Evolutionary conservation across 2,329 filamentous ascomycete genomes (phyloP).

Genomic region (Xenoacremonium recifei): DNA sequence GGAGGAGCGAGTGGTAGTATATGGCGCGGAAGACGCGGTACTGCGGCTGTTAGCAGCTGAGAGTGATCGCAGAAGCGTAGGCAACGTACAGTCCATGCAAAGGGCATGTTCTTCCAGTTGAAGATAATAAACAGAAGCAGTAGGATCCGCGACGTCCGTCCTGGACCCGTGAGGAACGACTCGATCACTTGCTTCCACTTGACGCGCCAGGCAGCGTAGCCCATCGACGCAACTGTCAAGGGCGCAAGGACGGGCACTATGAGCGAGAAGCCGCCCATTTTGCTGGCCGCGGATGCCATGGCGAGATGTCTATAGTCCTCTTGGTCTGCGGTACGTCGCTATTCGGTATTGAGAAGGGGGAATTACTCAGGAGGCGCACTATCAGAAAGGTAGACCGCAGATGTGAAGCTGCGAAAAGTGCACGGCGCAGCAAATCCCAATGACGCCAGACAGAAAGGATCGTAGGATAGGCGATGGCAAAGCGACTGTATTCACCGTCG

Average conservation of each 20-base stretch:
- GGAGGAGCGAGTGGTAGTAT: conserved; percentile 51
- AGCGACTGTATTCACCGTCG: not conserved
- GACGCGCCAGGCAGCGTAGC: conserved; percentile 46
- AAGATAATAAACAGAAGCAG: conserved; percentile 55
- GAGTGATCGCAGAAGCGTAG: not conserved
- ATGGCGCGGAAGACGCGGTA: conserved; percentile 59
- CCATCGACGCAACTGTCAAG: conserved; percentile 39
- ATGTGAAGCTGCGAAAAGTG: not conserved
- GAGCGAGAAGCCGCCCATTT: conserved; percentile 32
- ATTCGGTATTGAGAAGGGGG: not conserved
- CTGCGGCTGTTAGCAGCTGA: conserved; percentile 31
- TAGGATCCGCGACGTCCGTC: conserved; percentile 50
- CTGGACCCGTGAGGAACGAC: conserved; percentile 53
- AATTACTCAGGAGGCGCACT: not conserved
- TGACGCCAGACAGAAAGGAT: too few species aligned
- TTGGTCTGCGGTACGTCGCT: not conserved
- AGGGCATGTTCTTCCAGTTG: conserved; percentile 73
- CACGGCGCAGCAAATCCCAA: too few species aligned
- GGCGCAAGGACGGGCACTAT: conserved; percentile 42
- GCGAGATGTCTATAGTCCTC: not conserved
- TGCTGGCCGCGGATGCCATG: conserved; percentile 34
- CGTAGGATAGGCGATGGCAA: not conserved
- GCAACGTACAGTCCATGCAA: conserved; percentile 69
- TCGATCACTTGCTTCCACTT: conserved; percentile 39
- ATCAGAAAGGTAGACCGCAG: not conserved